A percentile compares a stretch with the other conserved stretches of the same genome.
These are phyloP conservation scores for Amauroascus verrucosus DNA, from an alignment of 2,329 filamentous ascomycete species.

Conservation along the genomic window DNA sequence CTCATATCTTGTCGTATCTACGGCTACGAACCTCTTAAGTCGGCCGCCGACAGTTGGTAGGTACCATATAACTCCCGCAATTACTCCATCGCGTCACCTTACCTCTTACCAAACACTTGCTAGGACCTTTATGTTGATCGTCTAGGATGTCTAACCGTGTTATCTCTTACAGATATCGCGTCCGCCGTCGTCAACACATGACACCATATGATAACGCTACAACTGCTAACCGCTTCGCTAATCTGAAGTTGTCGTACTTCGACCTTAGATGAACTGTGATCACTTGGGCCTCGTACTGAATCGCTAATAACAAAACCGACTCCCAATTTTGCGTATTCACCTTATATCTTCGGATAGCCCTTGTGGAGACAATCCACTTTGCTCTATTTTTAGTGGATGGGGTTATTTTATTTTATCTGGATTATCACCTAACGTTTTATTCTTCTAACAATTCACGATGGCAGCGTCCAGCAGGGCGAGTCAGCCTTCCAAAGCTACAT, in stretches of 20 bases:
- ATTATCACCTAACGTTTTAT: neutral
- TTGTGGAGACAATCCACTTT: neutral
- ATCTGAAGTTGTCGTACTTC: slow-evolving; percentile 8
- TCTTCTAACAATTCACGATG: slow-evolving; percentile 7
- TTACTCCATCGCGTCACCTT: neutral
- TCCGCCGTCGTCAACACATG: neutral
- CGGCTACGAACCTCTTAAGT: slow-evolving; percentile 1
- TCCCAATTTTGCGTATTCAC: neutral
- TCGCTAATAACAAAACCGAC: neutral
- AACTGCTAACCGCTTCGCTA: neutral
- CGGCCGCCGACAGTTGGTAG: slow-evolving; percentile 6
- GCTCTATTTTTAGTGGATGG: neutral
- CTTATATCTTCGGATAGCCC: neutral
- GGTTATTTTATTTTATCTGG: neutral
- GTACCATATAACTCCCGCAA: slow-evolving; percentile 1
- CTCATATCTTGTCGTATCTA: neutral
- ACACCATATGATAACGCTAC: neutral
- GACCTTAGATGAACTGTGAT: slow-evolving; percentile 8
- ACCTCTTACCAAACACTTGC: neutral
- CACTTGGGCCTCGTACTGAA: neutral
- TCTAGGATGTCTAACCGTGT: neutral
- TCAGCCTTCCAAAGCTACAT: slow-evolving; percentile 28
- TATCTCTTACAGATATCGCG: neutral
- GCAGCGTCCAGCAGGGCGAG: slow-evolving; percentile 10
- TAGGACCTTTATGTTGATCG: neutral